A percentile compares a stretch with the other conserved stretches of the same genome.
Conservation (phyloP, 768 basidiomycete genomes). For the Psilocybe tampanensis region DNA sequence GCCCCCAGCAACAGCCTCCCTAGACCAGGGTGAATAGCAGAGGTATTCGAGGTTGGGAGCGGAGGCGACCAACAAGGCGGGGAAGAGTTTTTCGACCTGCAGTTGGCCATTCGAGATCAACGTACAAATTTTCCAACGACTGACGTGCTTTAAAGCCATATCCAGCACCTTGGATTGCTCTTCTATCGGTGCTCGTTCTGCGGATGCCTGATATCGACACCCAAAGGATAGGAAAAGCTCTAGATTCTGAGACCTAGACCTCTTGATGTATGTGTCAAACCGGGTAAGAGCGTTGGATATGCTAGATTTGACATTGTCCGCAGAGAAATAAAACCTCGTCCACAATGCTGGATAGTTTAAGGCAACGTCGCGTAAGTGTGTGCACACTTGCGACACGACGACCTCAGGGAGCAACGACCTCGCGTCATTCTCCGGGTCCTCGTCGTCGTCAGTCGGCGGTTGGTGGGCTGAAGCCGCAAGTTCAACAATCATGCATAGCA, state of each 20-base stretch:
- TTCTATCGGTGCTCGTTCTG: not conserved
- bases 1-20: too few species aligned
- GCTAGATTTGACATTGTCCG: not conserved
- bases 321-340: conserved; percentile 15
- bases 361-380: conserved; percentile 18
- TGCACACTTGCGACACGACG: conserved; percentile 24
- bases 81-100: not conserved
- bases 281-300: conserved; percentile 14
- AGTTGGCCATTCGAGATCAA: conserved; percentile 9
- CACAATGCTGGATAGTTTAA: conserved; percentile 19
- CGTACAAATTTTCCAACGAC: conserved; percentile 19
- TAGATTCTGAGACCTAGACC: conserved; percentile 16
- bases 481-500: conserved; percentile 19
- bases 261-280: conserved; percentile 21
- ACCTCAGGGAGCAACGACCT: conserved; percentile 13
- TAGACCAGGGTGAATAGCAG: too few species aligned
- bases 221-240: conserved; percentile 21
- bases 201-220: not conserved
- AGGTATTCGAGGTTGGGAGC: conserved; percentile 22
- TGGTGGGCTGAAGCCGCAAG: too few species aligned
- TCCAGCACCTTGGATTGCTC: conserved; percentile 10
- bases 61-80: not conserved
- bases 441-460: not conserved
- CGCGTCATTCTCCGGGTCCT: not conserved
- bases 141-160: conserved; percentile 4